These are phyloP conservation scores for Cymbopogon flexuosus DNA, from an alignment of 202 grass and related monocot genomes.

Conservation along the genomic window DNA sequence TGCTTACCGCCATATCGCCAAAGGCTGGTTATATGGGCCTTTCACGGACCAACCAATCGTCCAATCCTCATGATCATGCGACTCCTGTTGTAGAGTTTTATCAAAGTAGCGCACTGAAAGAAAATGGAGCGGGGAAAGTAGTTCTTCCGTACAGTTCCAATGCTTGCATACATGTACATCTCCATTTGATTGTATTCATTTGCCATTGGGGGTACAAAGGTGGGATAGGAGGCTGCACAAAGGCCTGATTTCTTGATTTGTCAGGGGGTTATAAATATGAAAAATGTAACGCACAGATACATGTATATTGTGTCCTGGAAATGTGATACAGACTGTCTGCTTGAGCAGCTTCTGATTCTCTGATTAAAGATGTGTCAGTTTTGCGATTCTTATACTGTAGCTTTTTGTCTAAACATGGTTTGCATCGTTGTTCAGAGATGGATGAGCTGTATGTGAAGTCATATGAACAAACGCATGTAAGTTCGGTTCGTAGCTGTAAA, in stretches of 20 bases:
- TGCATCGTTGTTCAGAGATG: background rate
- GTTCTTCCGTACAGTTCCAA: conserved; percentile 42
- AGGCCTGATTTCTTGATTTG: conserved; percentile 47
- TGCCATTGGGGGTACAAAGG: conserved; percentile 43
- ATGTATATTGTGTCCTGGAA: conserved; percentile 38
- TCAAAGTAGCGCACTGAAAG: conserved; percentile 35
- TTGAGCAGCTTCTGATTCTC: conserved; percentile 33
- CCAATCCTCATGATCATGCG: conserved; percentile 36
- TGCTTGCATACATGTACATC: conserved; percentile 51
- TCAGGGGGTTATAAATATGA: conserved; percentile 39
- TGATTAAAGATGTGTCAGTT: conserved; percentile 3
- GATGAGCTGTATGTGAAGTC: conserved; percentile 1
- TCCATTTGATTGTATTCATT: conserved; percentile 52
- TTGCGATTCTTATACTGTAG: background rate
- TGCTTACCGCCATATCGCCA: conserved; percentile 79
- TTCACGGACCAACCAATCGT: conserved; percentile 67
- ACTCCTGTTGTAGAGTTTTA: conserved; percentile 33
- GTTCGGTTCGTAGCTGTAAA: conserved; percentile 12
- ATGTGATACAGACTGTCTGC: conserved; percentile 39
- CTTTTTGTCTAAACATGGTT: conserved; percentile 18
- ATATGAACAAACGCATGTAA: background rate
- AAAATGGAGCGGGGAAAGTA: conserved; percentile 51
- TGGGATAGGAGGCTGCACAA: conserved; percentile 33
- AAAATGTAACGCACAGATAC: conserved; percentile 40
- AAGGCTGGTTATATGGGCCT: conserved; percentile 78